phyloP scores from a whole-genome alignment of 768 basidiomycete genomes.

The Russula virescens region DNA sequence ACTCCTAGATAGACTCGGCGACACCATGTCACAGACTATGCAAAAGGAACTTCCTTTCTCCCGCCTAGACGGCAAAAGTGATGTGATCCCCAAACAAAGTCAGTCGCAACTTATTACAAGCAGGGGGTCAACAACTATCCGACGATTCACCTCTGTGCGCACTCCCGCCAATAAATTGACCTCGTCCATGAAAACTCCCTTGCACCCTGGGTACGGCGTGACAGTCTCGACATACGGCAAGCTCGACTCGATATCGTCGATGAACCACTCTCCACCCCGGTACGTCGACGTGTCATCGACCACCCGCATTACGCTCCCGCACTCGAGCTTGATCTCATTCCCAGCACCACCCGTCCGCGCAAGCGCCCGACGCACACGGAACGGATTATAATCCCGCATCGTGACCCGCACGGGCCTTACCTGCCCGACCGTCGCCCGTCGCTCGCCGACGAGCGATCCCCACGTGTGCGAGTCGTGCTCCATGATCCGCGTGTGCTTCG shows the following conservation, averaged over 20 bases:
- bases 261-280: slow-evolving; percentile 5
- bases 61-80: neutral
- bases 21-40: no score
- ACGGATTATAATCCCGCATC: slow-evolving; percentile 14
- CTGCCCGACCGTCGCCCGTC: slow-evolving; percentile 13
- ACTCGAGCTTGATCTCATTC: neutral
- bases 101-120: neutral
- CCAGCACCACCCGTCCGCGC: neutral
- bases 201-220: slow-evolving; percentile 2
- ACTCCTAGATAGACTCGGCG: no score
- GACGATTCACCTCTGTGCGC: slow-evolving; percentile 1
- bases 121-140: no score
- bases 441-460: slow-evolving; percentile 17
- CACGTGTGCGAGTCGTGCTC: slow-evolving; percentile 15
- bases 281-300: neutral
- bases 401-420: neutral
- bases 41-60: slow-evolving; percentile 10
- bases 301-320: neutral
- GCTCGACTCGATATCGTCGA: neutral
- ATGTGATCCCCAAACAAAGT: no score
- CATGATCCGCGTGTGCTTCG: neutral
- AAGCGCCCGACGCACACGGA: neutral
- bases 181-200: slow-evolving; percentile 11
- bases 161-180: slow-evolving; percentile 4
- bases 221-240: slow-evolving; percentile 17